Evolutionary conservation across 2,329 filamentous ascomycete genomes (phyloP).

Genomic region (Didymella lethalis): DNA sequence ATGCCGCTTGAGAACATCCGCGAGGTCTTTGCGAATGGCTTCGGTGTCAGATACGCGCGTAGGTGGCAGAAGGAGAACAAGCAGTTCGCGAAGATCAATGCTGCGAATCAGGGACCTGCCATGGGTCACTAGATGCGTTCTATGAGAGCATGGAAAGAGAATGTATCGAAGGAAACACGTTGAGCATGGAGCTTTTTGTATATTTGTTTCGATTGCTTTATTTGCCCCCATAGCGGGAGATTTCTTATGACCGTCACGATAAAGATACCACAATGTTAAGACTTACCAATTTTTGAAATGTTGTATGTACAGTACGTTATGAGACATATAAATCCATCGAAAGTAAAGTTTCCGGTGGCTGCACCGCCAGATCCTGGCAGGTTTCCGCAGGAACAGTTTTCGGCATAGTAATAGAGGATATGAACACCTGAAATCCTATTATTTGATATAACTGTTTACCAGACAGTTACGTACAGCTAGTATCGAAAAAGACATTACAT

Average conservation of each 20-base stretch:
- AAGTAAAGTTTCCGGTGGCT: background rate
- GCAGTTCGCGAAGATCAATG: conserved; percentile 41
- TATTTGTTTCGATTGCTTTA: background rate
- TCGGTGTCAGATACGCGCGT: conserved; percentile 46
- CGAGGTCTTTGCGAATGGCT: conserved; percentile 48
- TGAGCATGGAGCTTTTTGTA: conserved; percentile 1
- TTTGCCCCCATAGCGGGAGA: conserved; percentile 3
- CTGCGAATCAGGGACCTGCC: conserved; percentile 26
- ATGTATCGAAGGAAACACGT: background rate
- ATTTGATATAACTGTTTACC: background rate
- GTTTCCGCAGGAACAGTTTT: no score
- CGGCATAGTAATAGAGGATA: background rate
- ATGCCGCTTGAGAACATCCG: conserved; percentile 49
- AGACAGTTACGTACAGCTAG: background rate
- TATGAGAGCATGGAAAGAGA: background rate
- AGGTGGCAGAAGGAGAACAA: conserved; percentile 51
- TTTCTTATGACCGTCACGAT: conserved; percentile 5
- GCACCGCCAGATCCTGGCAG: no score
- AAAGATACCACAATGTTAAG: background rate
- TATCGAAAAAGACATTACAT: background rate
- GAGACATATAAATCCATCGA: no score
- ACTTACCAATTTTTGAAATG: background rate
- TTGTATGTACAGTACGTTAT: no score
- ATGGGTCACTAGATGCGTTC: conserved; percentile 30
- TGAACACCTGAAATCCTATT: background rate